Evolutionary conservation across 345 rosid species (phyloP).

Genomic region (Eucalyptus regnans): DNA sequence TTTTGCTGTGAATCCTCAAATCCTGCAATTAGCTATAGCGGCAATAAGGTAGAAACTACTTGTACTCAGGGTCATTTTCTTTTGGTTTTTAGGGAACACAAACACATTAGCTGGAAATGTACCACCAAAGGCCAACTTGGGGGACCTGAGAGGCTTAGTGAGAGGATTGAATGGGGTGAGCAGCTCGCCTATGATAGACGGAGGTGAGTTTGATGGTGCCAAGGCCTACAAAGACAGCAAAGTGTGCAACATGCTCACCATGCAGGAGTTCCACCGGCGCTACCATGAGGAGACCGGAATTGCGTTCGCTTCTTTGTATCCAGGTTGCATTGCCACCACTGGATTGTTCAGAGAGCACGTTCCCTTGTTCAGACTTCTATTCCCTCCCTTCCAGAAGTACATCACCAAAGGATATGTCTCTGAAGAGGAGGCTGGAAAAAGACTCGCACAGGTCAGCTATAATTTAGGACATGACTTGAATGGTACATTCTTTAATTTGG

Average conservation of each 20-base stretch:
- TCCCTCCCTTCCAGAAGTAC: constrained; percentile 97
- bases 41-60: not conserved
- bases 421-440: constrained; percentile 85
- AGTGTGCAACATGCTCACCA: constrained; percentile 93
- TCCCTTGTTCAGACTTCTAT: constrained; percentile 74
- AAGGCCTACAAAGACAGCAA: constrained; percentile 99
- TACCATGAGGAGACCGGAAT: constrained; percentile 79
- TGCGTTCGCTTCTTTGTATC: constrained; percentile 82
- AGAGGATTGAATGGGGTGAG: constrained; percentile 68
- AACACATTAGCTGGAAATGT: constrained; percentile 96
- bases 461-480: not conserved
- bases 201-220: constrained; percentile 91
- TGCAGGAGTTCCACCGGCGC: constrained; percentile 94
- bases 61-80: not conserved
- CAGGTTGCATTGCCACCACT: constrained; percentile 98
- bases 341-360: constrained; percentile 97
- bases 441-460: constrained; percentile 79
- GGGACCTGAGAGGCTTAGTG: constrained; percentile 83
- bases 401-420: constrained; percentile 95
- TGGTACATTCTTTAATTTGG: not conserved
- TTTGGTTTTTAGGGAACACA: constrained; percentile 51
- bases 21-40: not conserved
- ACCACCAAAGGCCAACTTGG: constrained; percentile 95
- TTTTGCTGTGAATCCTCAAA: not conserved
- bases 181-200: constrained; percentile 88